These are phyloP conservation scores for Taiozyma onychis DNA, from an alignment of 1,139 yeast genomes.

Conservation along the genomic window DNA sequence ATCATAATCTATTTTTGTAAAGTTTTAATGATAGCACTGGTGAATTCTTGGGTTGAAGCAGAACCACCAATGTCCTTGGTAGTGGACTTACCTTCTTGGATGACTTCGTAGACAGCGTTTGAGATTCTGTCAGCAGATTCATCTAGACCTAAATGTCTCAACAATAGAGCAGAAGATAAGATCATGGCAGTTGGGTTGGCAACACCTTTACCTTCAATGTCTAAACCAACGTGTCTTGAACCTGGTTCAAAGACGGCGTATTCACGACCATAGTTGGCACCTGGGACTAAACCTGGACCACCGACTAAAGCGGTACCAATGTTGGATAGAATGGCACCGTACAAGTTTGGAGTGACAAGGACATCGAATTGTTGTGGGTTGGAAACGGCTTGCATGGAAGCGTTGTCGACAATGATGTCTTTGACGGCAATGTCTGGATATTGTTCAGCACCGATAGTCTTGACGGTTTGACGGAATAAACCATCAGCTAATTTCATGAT, in stretches of 20 bases:
- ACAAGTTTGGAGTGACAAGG: constrained; percentile 94
- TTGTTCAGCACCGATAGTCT: constrained; percentile 77
- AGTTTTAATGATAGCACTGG: constrained; percentile 61
- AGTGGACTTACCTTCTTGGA: constrained; percentile 84
- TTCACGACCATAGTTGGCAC: constrained; percentile 97
- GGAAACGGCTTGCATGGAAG: constrained; percentile 99
- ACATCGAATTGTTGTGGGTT: constrained; percentile 98
- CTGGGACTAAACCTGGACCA: constrained; percentile 98
- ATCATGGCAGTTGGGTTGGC: constrained; percentile 99
- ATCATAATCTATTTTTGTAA: constrained; percentile 3
- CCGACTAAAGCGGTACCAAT: constrained; percentile 98
- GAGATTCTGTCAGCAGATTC: constrained; percentile 81
- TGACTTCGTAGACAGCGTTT: constrained; percentile 81
- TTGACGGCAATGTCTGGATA: constrained; percentile 81
- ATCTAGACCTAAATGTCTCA: constrained; percentile 91
- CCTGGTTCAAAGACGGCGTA: constrained; percentile 99
- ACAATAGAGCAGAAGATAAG: constrained; percentile 81
- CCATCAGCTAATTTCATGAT: constrained; percentile 99
- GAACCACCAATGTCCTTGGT: constrained; percentile 83
- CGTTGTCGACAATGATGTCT: constrained; percentile 97
- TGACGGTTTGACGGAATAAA: constrained; percentile 90
- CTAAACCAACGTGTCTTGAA: constrained; percentile 98
- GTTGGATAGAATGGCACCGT: constrained; percentile 95
- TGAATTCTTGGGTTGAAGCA: constrained; percentile 88
- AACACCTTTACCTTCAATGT: constrained; percentile 87